phyloP scores from a whole-genome alignment of 23 red algal genomes.

The Agarophyton chilense region DNA sequence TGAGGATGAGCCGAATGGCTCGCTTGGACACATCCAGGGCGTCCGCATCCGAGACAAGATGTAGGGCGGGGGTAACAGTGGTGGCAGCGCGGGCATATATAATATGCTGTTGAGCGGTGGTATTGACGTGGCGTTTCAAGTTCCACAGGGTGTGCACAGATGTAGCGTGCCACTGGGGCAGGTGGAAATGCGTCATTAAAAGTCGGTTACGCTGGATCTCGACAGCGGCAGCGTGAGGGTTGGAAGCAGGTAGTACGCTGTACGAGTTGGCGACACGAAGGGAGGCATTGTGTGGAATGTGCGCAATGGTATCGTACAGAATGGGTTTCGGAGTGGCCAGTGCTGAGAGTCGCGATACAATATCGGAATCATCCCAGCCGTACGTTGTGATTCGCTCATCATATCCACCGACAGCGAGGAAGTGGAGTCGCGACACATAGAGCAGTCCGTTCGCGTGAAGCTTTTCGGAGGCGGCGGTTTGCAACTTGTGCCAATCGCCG shows the following conservation, averaged over 20 bases:
- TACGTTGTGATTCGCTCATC: constrained; percentile 91
- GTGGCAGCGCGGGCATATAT: constrained; percentile 32
- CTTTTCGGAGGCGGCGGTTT: constrained; percentile 32
- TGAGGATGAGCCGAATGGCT: constrained; percentile 73
- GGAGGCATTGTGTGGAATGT: constrained; percentile 47
- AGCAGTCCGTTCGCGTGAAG: constrained; percentile 77
- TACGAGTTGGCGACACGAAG: constrained; percentile 35
- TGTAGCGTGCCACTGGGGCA: constrained; percentile 48
- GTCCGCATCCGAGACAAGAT: constrained; percentile 63
- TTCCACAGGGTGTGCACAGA: constrained; percentile 60
- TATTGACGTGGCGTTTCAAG: background rate
- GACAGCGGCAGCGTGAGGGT: constrained; percentile 78
- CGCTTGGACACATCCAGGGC: constrained; percentile 71
- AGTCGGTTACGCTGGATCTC: constrained; percentile 84
- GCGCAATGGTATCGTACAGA: constrained; percentile 34
- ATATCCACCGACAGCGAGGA: constrained; percentile 66
- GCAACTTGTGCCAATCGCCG: constrained; percentile 65
- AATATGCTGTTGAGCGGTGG: background rate
- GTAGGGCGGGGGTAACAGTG: constrained; percentile 33
- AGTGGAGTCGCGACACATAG: constrained; percentile 27
- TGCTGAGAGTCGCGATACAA: constrained; percentile 58
- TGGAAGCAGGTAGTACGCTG: constrained; percentile 43
- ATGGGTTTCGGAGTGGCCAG: constrained; percentile 4
- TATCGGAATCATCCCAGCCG: constrained; percentile 87
- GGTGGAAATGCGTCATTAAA: constrained; percentile 32